A percentile compares a stretch with the other conserved stretches of the same genome.
These are phyloP conservation scores for Kwoniella dejecticola DNA, from an alignment of 768 basidiomycete genomes.

Conservation along the genomic window DNA sequence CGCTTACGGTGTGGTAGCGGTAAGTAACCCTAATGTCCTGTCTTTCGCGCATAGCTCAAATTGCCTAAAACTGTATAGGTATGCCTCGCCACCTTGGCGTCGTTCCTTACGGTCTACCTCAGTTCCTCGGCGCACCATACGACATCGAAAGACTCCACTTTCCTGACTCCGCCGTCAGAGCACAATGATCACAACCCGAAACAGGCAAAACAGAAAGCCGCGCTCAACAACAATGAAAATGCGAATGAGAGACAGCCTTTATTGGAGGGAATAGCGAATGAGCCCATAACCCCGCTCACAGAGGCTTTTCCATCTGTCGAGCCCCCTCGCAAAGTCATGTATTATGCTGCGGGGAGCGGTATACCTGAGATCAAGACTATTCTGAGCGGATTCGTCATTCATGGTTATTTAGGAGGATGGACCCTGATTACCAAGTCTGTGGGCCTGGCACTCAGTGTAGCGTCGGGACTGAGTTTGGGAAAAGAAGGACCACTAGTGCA, in stretches of 20 bases:
- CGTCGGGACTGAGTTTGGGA: constrained; percentile 84
- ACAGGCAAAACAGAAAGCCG: constrained; percentile 1
- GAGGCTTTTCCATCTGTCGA: constrained; percentile 23
- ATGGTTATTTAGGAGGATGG: constrained; percentile 90
- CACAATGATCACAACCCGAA: background rate
- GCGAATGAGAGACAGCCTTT: constrained; percentile 36
- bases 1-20: constrained; percentile 74
- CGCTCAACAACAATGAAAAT: background rate
- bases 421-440: constrained; percentile 87
- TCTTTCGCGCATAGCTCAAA: background rate
- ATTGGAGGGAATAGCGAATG: constrained; percentile 24
- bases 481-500: constrained; percentile 92
- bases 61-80: constrained; percentile 61
- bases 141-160: constrained; percentile 84
- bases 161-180: constrained; percentile 41
- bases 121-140: constrained; percentile 85
- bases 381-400: constrained; percentile 79
- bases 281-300: constrained; percentile 16
- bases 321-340: constrained; percentile 67
- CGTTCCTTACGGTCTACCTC: constrained; percentile 78
- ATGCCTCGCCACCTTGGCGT: constrained; percentile 69
- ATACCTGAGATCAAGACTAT: constrained; percentile 86
- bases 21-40: constrained; percentile 57
- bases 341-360: constrained; percentile 92
- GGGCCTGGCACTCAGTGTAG: constrained; percentile 85